A percentile compares a stretch with the other conserved stretches of the same genome.
Evolutionary conservation across 176 grass and related monocot species (phyloP).

Genomic region (Carex scoparia): DNA sequence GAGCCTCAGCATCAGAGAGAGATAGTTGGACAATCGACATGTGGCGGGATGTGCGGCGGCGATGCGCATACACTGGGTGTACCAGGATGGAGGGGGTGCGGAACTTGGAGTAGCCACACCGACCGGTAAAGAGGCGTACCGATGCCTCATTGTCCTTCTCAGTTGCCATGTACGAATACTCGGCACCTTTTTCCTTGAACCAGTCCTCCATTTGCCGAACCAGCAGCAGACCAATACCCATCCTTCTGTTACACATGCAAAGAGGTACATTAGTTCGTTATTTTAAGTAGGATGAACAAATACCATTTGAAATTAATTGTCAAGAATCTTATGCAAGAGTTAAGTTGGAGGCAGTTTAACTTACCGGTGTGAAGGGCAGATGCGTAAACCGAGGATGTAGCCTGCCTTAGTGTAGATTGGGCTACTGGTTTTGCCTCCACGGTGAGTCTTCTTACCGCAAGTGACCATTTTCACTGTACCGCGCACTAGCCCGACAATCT

Average conservation of each 20-base stretch:
- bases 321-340: no score
- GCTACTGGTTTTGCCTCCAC: neutral
- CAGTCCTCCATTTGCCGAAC: slow-evolving; percentile 54
- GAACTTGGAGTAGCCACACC: slow-evolving; percentile 89
- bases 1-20: slow-evolving; percentile 44
- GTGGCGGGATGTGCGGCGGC: slow-evolving; percentile 29
- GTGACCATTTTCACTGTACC: slow-evolving; percentile 74
- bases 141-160: slow-evolving; percentile 75
- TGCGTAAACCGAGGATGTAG: slow-evolving; percentile 79
- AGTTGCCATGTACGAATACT: slow-evolving; percentile 96
- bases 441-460: slow-evolving; percentile 36
- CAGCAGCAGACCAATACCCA: slow-evolving; percentile 50
- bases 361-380: slow-evolving; percentile 43
- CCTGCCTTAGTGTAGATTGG: slow-evolving; percentile 52
- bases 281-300: neutral
- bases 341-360: neutral
- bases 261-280: neutral
- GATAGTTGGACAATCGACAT: slow-evolving; percentile 31
- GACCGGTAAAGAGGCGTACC: slow-evolving; percentile 56
- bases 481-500: slow-evolving; percentile 70
- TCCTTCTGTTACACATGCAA: slow-evolving; percentile 42
- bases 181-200: slow-evolving; percentile 46
- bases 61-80: slow-evolving; percentile 80
- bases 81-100: slow-evolving; percentile 83
- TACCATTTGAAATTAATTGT: neutral